Conservation (phyloP, 768 basidiomycete genomes). For the Leccinum sublutescens region DNA sequence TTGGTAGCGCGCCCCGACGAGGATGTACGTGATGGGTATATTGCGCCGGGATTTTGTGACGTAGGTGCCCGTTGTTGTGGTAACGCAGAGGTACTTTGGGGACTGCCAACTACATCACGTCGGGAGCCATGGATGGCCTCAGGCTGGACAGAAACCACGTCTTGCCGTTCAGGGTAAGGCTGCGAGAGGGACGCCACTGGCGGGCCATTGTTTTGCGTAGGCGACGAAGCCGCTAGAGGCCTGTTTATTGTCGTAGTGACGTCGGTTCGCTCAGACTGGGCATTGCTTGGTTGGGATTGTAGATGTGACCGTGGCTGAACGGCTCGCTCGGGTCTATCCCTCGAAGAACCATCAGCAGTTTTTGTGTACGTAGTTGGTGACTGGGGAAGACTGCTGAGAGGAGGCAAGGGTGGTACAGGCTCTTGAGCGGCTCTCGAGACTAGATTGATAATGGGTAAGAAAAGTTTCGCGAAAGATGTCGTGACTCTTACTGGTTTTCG, state of each 20-base stretch:
- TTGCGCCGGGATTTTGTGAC: constrained; percentile 18
- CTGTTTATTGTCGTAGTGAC: background rate
- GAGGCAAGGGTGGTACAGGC: constrained; percentile 66
- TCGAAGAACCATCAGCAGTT: background rate
- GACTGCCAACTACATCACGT: constrained; percentile 2
- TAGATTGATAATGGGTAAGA: constrained; percentile 23
- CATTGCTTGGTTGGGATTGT: constrained; percentile 2
- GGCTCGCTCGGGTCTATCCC: constrained; percentile 24
- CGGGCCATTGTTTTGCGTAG: constrained; percentile 3
- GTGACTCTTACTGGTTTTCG: constrained; percentile 56
- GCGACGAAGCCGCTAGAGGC: background rate
- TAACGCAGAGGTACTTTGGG: constrained; percentile 5
- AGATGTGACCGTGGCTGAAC: constrained; percentile 16
- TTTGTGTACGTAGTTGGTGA: constrained; percentile 12
- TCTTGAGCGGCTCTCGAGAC: constrained; percentile 60
- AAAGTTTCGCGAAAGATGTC: background rate
- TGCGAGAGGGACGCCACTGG: constrained; percentile 6
- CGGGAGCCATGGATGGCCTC: constrained; percentile 8
- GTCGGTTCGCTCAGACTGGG: background rate
- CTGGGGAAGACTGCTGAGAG: constrained; percentile 37
- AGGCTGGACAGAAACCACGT: background rate
- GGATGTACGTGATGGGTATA: constrained; percentile 24
- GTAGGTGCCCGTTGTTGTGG: constrained; percentile 17
- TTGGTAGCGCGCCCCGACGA: constrained; percentile 17
- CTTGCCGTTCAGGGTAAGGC: constrained; percentile 4